Base-by-base conservation (phyloP, 768 basidiomycete genomes). In the Hericium alpestre region DNA sequence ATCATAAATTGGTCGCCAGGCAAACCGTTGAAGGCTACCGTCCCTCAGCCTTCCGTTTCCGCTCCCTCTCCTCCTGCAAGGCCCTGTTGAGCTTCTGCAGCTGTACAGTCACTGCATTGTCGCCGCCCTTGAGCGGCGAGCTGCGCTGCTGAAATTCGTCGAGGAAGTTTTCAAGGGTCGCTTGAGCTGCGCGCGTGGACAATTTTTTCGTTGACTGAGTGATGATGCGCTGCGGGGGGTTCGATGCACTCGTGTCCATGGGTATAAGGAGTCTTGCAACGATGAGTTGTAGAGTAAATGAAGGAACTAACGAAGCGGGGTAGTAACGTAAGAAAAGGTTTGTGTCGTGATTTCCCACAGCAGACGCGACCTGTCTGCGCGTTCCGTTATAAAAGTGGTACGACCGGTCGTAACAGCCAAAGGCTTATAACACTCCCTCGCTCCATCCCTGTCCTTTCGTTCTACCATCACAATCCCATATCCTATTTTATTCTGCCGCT, bases 41-140 rank as follows among this genome's bases (percentile, higher is more conserved):
- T 46, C 43, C 13, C 43, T 46, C 43, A 46, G n/a, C 43, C 13
- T 46, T 46, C 43, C 43, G 43, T 12, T 51, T 51, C 22, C 27
- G 18, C 49, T 51, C 23, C 49, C 27, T 51, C 59, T 71, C 68
- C 41, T 72, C 70, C 43, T 58, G 56, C 52, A 73, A 57, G 2
- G 72, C 71, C n/a, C 63, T 64, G 38, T 61, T 63, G 13, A 73
- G 55, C 55, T 72, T 73, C 53, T 70, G 67, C 16, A 73, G 59
- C 54, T 72, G 72, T 1, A 61, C 67, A 23, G 69, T 67, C 43
- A 70, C 67, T 10, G 72, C 66, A 22, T 69, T 68, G 61, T 73
- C 70, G 15, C 70, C 70, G 3, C 64, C 66, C 47, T 66, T 66
- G n/a, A 65, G 62, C 13, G 65, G 59, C 15, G 66, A 61, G 25